A percentile compares a stretch with the other conserved stretches of the same genome.
phyloP scores from a whole-genome alignment of 768 basidiomycete genomes.

The Hygrophoropsis aurantiaca region DNA sequence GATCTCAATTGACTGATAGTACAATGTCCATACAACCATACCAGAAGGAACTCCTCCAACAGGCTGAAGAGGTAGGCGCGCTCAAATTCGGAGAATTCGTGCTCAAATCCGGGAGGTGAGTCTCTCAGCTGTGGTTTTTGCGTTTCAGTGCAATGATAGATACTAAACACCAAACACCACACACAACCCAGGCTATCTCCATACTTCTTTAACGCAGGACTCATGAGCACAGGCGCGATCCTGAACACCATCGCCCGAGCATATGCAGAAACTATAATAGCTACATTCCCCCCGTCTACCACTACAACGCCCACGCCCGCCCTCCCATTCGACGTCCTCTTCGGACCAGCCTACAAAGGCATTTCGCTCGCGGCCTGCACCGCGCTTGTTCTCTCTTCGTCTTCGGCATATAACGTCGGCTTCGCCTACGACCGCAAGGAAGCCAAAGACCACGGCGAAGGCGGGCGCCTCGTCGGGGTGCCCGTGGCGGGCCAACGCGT shows the following conservation, averaged over 20 bases:
- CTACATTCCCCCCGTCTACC: slow-evolving; percentile 40
- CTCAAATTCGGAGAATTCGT: slow-evolving; percentile 91
- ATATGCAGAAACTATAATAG: slow-evolving; percentile 78
- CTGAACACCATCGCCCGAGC: slow-evolving; percentile 75
- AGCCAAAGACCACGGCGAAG: slow-evolving; percentile 94
- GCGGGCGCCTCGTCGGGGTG: slow-evolving; percentile 87
- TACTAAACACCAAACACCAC: background rate
- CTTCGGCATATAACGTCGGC: slow-evolving; percentile 65
- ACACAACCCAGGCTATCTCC: slow-evolving; percentile 66
- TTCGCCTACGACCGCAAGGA: slow-evolving; percentile 96
- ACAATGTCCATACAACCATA: too few species aligned
- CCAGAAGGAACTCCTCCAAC: slow-evolving; percentile 66
- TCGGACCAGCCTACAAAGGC: slow-evolving; percentile 97
- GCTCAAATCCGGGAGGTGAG: slow-evolving; percentile 92
- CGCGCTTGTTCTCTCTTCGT: slow-evolving; percentile 68
- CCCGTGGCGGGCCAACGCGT: slow-evolving; percentile 79
- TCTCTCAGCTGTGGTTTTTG: slow-evolving; percentile 8
- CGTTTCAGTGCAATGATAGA: background rate
- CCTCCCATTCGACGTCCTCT: slow-evolving; percentile 73
- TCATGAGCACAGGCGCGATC: slow-evolving; percentile 81
- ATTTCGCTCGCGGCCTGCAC: slow-evolving; percentile 91
- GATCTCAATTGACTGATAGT: too few species aligned
- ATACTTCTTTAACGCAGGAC: slow-evolving; percentile 96
- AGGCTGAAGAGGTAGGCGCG: slow-evolving; percentile 67
- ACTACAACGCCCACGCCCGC: slow-evolving; percentile 26